Base-by-base conservation (phyloP, 441 rosid genomes). In the Eruca vesicaria region DNA sequence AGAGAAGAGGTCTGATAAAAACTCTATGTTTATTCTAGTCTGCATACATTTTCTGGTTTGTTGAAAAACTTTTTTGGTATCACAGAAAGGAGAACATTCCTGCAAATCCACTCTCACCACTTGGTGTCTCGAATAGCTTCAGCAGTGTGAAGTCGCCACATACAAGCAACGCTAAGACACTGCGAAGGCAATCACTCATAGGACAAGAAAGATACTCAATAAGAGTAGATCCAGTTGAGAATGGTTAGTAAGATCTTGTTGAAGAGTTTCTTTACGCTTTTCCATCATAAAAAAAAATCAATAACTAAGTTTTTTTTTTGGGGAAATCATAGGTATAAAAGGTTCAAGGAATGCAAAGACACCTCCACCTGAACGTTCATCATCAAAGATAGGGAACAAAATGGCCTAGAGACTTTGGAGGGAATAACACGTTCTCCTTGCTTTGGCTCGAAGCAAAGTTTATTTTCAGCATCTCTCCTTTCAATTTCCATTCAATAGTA, bases 141-240 rank as follows among this genome's bases (percentile, higher is more conserved):
- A 78, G 38, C 21, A 86, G 85, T 60, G 38, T 68, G 23, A 84
- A 75, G 72, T 85, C 90, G 4, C 89, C 89, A 5, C 29, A 71
- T 41, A 77, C 88, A 50, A 80, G 86, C 45, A 83, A 82, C 74
- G 81, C 79, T 57, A 88, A 84, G 85, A 76, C 87, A 43, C 15
- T 60, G 20, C 85, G 97, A 69, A 84, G 98, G 84, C 96, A 86
- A 64, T 93, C 99, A 48, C 89, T 96, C 29, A 93, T 94, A 3
- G 91, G 80, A 14, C 61, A 73, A 32, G 85, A 84, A 12, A 76
- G 81, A 68, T 86, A 95, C 77, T 95, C 98, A 62, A 86, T 90
- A 9, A 98, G 90, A 56, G 96, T 90, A 69, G 88, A 88, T 62
- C 81, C 68, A 35, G 43, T 71, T 63, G 89, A 91, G 68, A 72